These are phyloP conservation scores for Pseudohalonectria lignicola DNA, from an alignment of 2,329 filamentous ascomycete genomes.

Conservation along the genomic window DNA sequence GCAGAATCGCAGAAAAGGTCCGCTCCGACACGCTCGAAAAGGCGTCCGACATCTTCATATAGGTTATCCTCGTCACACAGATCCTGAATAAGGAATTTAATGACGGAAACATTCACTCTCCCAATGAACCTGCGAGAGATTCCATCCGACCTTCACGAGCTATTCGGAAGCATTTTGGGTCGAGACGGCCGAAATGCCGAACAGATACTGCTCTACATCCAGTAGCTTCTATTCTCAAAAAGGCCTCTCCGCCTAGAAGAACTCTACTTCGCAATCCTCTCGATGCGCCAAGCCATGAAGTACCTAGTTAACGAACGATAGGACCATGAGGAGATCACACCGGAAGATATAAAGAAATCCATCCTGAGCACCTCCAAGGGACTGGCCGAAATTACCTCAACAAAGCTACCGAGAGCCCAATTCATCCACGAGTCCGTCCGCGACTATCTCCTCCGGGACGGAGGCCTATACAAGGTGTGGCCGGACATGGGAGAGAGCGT, in stretches of 20 bases:
- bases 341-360: conserved; percentile 16
- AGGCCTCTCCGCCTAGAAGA: conserved; percentile 28
- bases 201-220: conserved; percentile 31
- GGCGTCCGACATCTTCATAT: conserved; percentile 30
- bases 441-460: conserved; percentile 30
- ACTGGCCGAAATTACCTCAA: conserved; percentile 28
- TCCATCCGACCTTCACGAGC: conserved; percentile 24
- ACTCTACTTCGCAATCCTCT: conserved; percentile 30
- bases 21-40: conserved; percentile 18
- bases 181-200: conserved; percentile 31
- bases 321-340: conserved; percentile 7
- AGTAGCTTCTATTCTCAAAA: conserved; percentile 41
- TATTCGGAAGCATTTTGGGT: conserved; percentile 41
- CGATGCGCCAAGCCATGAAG: conserved; percentile 3
- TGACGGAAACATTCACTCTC: conserved; percentile 15
- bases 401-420: conserved; percentile 24
- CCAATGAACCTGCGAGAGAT: conserved; percentile 19
- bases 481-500: conserved; percentile 19
- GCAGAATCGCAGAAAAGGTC: conserved; percentile 8
- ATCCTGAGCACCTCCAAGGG: conserved; percentile 36
- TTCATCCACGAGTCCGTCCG: conserved; percentile 43
- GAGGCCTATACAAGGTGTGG: conserved; percentile 18
- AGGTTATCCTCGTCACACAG: conserved; percentile 25
- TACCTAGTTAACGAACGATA: conserved; percentile 2
- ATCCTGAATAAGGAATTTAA: conserved; percentile 24